phyloP scores from a whole-genome alignment of 148 eudicot species.

The Vaccinium vitisidaea region DNA sequence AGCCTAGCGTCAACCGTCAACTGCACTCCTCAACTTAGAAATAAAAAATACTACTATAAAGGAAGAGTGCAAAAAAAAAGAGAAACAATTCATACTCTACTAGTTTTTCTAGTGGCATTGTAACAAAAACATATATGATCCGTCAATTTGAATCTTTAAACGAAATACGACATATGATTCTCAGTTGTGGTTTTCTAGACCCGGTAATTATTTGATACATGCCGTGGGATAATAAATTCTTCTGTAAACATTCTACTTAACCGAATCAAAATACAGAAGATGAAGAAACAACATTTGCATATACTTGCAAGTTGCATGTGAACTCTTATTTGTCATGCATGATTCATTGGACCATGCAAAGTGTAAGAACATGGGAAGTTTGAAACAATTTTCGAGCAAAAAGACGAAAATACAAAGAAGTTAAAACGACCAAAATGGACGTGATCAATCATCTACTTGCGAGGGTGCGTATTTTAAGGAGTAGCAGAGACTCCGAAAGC shows the following conservation, averaged over 20 bases:
- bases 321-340: slow-evolving; percentile 11
- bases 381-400: not conserved
- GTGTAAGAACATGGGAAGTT: not conserved
- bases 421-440: not conserved
- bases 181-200: not conserved
- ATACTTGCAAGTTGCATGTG: not conserved
- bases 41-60: too few relatives aligned
- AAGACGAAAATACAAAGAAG: not conserved
- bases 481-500: slow-evolving; percentile 40
- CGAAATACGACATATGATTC: not conserved
- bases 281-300: not conserved
- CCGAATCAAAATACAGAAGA: not conserved
- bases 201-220: not conserved
- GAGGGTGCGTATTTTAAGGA: slow-evolving; percentile 40
- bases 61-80: too few relatives aligned
- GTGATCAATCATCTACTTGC: slow-evolving; percentile 25
- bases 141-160: not conserved
- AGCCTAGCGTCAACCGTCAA: too few relatives aligned
- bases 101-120: not conserved
- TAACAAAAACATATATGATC: too few relatives aligned
- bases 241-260: not conserved
- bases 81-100: too few relatives aligned
- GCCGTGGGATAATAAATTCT: not conserved
- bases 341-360: not conserved
- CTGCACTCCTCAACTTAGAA: too few relatives aligned